Evolutionary conservation across 1,139 yeast genomes (phyloP).

Genomic region (Taiozyma onychis): DNA sequence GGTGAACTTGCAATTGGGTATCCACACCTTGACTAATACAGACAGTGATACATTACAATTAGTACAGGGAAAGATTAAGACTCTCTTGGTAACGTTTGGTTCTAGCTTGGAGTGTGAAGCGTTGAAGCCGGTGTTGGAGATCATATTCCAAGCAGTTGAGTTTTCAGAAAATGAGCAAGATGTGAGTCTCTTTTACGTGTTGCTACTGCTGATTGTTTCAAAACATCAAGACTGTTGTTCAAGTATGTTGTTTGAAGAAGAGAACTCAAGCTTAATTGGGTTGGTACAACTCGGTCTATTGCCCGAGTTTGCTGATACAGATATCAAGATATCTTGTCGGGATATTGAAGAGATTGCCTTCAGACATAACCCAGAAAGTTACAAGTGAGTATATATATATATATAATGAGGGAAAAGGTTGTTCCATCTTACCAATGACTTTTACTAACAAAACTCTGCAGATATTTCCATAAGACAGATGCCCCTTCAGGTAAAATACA

Average conservation of each 20-base stretch:
- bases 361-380: neutral
- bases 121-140: neutral
- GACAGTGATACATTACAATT: conserved; percentile 15
- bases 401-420: neutral
- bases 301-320: neutral
- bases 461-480: neutral
- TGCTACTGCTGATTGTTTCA: neutral
- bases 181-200: neutral
- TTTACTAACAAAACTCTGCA: neutral
- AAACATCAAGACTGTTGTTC: neutral
- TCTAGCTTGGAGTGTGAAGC: neutral
- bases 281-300: neutral
- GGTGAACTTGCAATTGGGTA: conserved; percentile 32
- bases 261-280: neutral
- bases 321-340: neutral
- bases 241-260: neutral
- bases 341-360: neutral
- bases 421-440: neutral
- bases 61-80: conserved; percentile 27
- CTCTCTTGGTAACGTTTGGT: conserved; percentile 25
- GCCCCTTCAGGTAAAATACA: neutral
- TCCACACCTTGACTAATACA: conserved; percentile 21
- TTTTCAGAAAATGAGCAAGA: neutral
- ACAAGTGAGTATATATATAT: neutral
- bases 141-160: neutral